Evolutionary conservation across 441 rosid genomes (phyloP).

Genomic region (Cnidoscolus chayamansa): DNA sequence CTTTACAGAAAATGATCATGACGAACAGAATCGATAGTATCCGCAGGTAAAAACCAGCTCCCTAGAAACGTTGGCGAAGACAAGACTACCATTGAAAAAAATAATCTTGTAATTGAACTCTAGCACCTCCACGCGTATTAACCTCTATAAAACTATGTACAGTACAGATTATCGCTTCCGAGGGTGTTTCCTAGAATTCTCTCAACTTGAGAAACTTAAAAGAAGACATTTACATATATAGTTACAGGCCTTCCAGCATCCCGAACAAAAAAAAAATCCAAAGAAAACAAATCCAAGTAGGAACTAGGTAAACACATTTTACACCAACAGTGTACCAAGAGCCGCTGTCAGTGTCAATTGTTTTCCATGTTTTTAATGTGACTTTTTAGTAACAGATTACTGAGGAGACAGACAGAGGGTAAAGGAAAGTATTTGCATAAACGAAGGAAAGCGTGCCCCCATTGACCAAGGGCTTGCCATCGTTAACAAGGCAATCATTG

Average conservation of each 20-base stretch:
- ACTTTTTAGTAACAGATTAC: slow-evolving; percentile 44
- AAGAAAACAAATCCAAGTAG: no score
- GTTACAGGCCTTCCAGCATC: no score
- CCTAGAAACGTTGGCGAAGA: no score
- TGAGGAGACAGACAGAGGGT: slow-evolving; percentile 68
- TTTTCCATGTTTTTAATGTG: background rate
- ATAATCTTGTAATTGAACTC: no score
- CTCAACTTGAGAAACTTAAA: background rate
- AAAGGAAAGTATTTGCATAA: slow-evolving; percentile 73
- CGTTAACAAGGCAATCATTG: slow-evolving; percentile 85
- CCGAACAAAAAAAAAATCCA: no score
- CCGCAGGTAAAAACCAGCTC: no score
- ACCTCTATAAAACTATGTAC: background rate
- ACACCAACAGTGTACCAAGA: no score
- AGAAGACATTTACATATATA: background rate
- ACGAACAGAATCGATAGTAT: no score
- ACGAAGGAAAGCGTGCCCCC: slow-evolving; percentile 65
- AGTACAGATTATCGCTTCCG: background rate
- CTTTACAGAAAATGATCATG: no score
- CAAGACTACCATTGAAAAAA: no score
- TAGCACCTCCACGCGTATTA: no score
- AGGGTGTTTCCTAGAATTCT: background rate
- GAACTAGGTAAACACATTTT: no score
- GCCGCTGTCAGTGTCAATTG: background rate
- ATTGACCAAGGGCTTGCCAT: slow-evolving; percentile 52